Base-by-base conservation (phyloP, 108 stramenopile genomes). In the Nitzschia sp. region DNA sequence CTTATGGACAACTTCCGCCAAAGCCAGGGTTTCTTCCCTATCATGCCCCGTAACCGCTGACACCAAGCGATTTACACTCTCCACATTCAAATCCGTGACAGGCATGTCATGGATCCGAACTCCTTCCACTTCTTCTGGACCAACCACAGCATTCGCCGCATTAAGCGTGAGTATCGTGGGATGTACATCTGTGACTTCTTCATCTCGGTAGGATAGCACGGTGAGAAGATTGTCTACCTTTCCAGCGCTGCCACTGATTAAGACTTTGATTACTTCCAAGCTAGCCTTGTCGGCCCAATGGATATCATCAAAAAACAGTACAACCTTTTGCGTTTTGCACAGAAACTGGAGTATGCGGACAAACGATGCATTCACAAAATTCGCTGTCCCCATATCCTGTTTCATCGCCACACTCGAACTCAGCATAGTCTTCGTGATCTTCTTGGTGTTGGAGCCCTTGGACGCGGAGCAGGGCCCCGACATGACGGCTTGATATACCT, bases 281-380 rank as follows among this genome's bases (percentile, higher is more conserved):
- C 59, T 62, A 15, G 77, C 52, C 11, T 32, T 21, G 52, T 85
- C 81, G 31, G 81, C 80, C 77, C 76, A 82, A 38, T 85, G 84
- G 0, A 85, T 1, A 71, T 85, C 79, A 56, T 85, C 84, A 5
- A 85, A 46, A 54, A 81, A 75, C 32, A 79, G 30, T 16, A 65
- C 36, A 28, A 67, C 46, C 9, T 53, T 62, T 45, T 63, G 47
- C 2, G 44, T 34, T 17, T 60, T 13, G 27, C 32, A 68, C n/a
- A 76, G 36, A 31, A 76, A 76, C 9, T 45, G 46, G 11, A 76
- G 25, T 8, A 76, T 63, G 21, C 67, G 48, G 16, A 61, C 28
- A 63, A 76, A 69, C 2, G 67, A 50, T 21, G 60, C 61, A 47
- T 73, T 56, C 19, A 73, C 30, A 19, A 27, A 52, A 41, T 46